Conservation (phyloP, 805 yeast genomes). For the Ogataea paraovalis region DNA sequence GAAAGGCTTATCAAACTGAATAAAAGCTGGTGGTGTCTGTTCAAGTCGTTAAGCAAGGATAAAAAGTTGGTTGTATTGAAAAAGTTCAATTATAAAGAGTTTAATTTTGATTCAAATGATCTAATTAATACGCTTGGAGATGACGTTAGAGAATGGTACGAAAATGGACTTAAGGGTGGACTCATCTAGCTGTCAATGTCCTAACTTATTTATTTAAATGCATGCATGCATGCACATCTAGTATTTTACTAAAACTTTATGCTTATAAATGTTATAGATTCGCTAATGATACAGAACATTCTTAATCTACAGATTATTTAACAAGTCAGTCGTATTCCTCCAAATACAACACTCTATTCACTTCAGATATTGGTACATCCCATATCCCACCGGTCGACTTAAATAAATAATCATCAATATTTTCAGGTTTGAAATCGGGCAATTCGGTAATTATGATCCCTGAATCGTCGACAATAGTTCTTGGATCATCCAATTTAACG, state of each 20-base stretch:
- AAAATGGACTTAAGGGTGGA: background rate
- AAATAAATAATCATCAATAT: constrained; percentile 40
- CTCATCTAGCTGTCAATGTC: background rate
- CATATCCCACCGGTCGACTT: constrained; percentile 77
- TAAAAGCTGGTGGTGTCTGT: constrained; percentile 26
- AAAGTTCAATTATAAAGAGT: constrained; percentile 12
- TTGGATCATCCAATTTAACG: constrained; percentile 48
- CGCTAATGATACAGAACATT: background rate
- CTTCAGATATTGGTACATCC: constrained; percentile 74
- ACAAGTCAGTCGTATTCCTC: constrained; percentile 1
- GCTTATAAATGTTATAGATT: background rate
- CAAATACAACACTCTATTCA: constrained; percentile 58
- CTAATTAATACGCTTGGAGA: constrained; percentile 20
- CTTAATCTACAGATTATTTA: no score
- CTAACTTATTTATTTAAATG: background rate
- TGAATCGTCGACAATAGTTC: constrained; percentile 68
- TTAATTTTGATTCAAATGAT: constrained; percentile 16
- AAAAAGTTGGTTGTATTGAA: constrained; percentile 21
- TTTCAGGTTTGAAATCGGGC: constrained; percentile 9
- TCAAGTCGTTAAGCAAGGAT: constrained; percentile 7
- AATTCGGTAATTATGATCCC: constrained; percentile 31
- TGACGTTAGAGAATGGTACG: constrained; percentile 24
- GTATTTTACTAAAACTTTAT: background rate
- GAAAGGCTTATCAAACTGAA: constrained; percentile 25
- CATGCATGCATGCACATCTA: no score